These are phyloP conservation scores for Trifolium dubium DNA, from an alignment of 306 rosid species.

Conservation along the genomic window DNA sequence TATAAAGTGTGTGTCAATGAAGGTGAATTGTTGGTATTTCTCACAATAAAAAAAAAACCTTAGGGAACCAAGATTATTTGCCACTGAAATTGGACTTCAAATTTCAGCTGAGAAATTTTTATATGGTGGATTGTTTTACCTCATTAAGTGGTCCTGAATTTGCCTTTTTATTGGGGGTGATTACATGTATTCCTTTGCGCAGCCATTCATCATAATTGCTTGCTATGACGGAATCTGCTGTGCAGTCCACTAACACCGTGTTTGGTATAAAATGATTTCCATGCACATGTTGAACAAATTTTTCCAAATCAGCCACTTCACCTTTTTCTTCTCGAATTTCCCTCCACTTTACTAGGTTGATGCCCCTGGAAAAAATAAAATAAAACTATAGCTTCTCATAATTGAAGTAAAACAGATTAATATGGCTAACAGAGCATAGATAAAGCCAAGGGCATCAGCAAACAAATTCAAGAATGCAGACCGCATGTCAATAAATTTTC, in stretches of 20 bases:
- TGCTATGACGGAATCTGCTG: conserved; percentile 81
- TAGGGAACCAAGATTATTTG: neutral
- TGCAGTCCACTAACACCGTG: conserved; percentile 91
- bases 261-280: conserved; percentile 97
- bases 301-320: conserved; percentile 72
- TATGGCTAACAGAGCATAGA: neutral
- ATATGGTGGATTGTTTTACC: conserved; percentile 52
- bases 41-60: neutral
- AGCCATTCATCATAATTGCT: conserved; percentile 89
- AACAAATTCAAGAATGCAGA: conserved; percentile 29
- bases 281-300: conserved; percentile 79
- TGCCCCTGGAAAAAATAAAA: conserved; percentile 58
- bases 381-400: conserved; percentile 32
- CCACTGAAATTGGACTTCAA: neutral
- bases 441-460: conserved; percentile 20
- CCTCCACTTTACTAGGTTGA: conserved; percentile 79
- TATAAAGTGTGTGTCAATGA: neutral
- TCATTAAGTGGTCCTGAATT: conserved; percentile 97
- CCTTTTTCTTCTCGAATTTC: conserved; percentile 70
- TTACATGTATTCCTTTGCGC: conserved; percentile 86
- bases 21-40: neutral
- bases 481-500: conserved; percentile 29
- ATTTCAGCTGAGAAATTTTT: neutral
- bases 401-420: conserved; percentile 20
- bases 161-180: conserved; percentile 96